Evolutionary conservation across 176 grass and related monocot genomes (phyloP).

Genomic region (Puccinellia tenuiflora): DNA sequence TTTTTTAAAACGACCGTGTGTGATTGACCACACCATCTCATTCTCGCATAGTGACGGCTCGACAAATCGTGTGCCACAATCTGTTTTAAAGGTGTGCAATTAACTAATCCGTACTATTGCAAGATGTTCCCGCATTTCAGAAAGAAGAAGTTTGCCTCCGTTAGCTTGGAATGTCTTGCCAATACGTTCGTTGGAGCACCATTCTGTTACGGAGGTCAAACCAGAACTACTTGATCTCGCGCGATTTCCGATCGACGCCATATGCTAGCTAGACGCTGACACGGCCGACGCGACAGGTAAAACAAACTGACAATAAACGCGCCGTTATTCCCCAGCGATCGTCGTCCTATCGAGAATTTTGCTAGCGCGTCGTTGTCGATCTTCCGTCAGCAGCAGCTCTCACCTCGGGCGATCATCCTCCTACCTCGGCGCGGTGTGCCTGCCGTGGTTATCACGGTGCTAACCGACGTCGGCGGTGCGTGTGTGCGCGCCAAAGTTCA

Average conservation of each 20-base stretch:
- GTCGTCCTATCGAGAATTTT: neutral
- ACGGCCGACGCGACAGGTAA: neutral
- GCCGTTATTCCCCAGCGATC: constrained; percentile 14
- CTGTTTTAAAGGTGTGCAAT: no score
- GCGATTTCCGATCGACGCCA: neutral
- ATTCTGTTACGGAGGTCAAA: neutral
- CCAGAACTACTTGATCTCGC: neutral
- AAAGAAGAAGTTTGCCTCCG: no score
- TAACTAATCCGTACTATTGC: no score
- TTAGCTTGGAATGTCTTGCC: no score
- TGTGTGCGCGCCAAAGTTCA: neutral
- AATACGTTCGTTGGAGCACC: no score
- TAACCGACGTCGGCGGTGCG: neutral
- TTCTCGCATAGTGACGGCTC: no score
- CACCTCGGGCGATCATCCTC: neutral
- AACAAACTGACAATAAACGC: constrained; percentile 16
- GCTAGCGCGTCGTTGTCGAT: constrained; percentile 11
- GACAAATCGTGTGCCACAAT: no score
- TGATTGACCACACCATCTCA: no score
- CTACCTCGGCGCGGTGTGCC: neutral
- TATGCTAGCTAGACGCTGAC: constrained; percentile 1
- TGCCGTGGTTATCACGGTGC: constrained; percentile 13
- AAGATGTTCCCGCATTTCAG: no score
- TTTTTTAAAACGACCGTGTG: no score
- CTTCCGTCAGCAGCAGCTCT: neutral